A percentile compares a stretch with the other conserved stretches of the same genome.
These are phyloP conservation scores for Suillus spraguei DNA, from an alignment of 768 basidiomycete species.

Conservation along the genomic window DNA sequence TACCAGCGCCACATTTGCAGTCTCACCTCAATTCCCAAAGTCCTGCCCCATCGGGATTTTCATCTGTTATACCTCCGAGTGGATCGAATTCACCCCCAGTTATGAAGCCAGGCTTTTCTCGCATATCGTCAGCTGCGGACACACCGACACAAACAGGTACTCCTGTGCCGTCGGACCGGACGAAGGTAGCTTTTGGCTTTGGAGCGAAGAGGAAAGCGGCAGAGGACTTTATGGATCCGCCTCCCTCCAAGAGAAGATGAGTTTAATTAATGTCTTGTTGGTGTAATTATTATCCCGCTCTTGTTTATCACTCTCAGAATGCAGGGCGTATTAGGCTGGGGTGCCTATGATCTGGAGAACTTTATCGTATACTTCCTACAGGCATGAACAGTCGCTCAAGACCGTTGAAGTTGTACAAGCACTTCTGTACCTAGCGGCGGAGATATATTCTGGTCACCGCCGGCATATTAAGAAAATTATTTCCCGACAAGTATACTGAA, in stretches of 20 bases:
- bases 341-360: neutral
- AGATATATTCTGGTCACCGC: neutral
- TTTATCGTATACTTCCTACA: neutral
- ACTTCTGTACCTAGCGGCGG: neutral
- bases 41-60: slow-evolving; percentile 44
- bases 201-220: slow-evolving; percentile 79
- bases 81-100: slow-evolving; percentile 61
- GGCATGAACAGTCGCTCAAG: neutral
- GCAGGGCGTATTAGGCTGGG: neutral
- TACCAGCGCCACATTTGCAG: slow-evolving; percentile 57
- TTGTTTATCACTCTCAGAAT: slow-evolving; percentile 3
- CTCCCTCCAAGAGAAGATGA: slow-evolving; percentile 60
- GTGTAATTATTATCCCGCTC: slow-evolving; percentile 5
- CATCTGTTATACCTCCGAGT: slow-evolving; percentile 27
- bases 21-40: slow-evolving; percentile 43
- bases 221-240: slow-evolving; percentile 67
- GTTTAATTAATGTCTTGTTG: slow-evolving; percentile 7
- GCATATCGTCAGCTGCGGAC: slow-evolving; percentile 60
- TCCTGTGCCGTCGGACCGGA: slow-evolving; percentile 63
- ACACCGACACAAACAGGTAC: slow-evolving; percentile 56
- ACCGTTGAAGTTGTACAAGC: neutral
- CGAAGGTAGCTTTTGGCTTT: slow-evolving; percentile 78
- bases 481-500: too few species aligned
- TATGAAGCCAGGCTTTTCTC: slow-evolving; percentile 69
- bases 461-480: neutral